phyloP scores from a whole-genome alignment of 805 yeast species.

The Candida vaughaniae region DNA sequence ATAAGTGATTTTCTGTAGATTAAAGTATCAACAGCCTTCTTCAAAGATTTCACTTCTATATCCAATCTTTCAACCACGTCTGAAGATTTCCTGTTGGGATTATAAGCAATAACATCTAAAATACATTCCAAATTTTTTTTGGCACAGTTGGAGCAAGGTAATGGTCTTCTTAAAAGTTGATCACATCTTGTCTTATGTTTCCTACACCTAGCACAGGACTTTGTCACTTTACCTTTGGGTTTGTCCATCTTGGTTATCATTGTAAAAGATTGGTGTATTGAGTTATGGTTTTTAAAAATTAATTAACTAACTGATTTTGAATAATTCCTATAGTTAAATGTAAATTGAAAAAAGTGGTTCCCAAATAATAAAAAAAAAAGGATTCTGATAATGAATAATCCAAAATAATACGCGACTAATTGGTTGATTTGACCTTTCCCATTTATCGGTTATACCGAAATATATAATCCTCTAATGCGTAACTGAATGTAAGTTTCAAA shows the following conservation, averaged over 20 bases:
- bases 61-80: constrained; percentile 23
- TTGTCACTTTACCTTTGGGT: constrained; percentile 27
- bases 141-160: constrained; percentile 56
- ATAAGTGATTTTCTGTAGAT: constrained; percentile 20
- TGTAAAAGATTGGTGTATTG: no score
- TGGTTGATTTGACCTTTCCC: constrained; percentile 9
- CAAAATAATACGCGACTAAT: constrained; percentile 6
- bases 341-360: background rate
- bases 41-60: constrained; percentile 25
- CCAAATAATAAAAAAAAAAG: constrained; percentile 6
- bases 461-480: background rate
- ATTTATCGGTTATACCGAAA: constrained; percentile 7
- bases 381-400: constrained; percentile 7
- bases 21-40: constrained; percentile 21
- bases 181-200: constrained; percentile 69
- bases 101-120: constrained; percentile 50
- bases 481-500: background rate
- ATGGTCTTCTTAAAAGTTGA: constrained; percentile 49
- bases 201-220: constrained; percentile 64
- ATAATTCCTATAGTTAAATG: background rate
- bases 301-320: no score
- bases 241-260: constrained; percentile 10
- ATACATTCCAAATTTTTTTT: constrained; percentile 53
- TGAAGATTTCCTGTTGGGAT: constrained; percentile 45
- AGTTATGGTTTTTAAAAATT: no score